Evolutionary conservation across 805 yeast genomes (phyloP), one percentile per base, ranked within the genome.

Genomic region (Teunomyces barrocoloradensis): DNA sequence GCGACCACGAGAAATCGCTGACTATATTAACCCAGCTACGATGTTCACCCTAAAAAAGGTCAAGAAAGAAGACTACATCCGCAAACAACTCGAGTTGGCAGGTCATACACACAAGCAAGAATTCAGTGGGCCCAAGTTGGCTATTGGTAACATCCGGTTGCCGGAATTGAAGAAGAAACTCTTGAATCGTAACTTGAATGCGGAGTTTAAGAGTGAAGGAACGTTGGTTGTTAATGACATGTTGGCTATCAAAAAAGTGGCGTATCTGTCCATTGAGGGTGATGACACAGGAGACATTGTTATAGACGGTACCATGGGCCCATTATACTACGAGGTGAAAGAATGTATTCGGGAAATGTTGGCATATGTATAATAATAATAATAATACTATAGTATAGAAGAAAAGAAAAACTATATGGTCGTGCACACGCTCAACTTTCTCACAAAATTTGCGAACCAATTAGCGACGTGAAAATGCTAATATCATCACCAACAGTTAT

Each of bases 141-240:
- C 89, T 13, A 88, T 94, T 49, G 99, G 99, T 33, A 96, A 91
- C 62, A 82, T 94, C 38, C 78, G 87, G 51, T 71, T 94, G 21
- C 87, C 94, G 0, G 96, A 90, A 53, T 71, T 94, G 43, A 84
- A 87, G 57, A 80, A 80, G 55, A 78, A 76, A 49, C 71, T 94
- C 32, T 67, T 74, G 27, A 69, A 74, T 4, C 65, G 69, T 46
- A 86, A 88, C 42, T 80, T 86, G 57, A 74, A 71, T 44, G 97
- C 96, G 0, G 97, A 91, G 59, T 89, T 92, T 63, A 82, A 86
- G 64, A 95, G 97, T 46, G 97, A 90, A 63, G 98, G 98, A 62
- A 83, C 90, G 0, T 70, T 94, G 34, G 96, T 91, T 11, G 86
- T 95, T 38, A 91, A 91, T 59, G 86, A 85, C 47, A 72, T 72